Conservation (phyloP, 2,329 filamentous ascomycete genomes). For the Penicillium sp. region DNA sequence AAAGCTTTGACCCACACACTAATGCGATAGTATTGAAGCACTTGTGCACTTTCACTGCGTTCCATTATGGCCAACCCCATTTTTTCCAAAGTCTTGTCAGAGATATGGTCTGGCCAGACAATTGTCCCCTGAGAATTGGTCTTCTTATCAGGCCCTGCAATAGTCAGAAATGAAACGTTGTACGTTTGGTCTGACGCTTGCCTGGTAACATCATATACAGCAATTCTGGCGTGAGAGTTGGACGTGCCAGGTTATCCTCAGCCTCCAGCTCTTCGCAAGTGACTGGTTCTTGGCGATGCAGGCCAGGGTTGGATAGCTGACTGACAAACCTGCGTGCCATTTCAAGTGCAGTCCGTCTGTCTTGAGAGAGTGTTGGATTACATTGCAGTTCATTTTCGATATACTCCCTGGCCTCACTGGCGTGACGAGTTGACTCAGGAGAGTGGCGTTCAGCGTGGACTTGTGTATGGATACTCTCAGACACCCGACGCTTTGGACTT, state of each 20-base stretch:
- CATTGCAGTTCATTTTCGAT: constrained; percentile 29
- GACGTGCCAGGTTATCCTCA: constrained; percentile 14
- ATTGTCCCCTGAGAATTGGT: constrained; percentile 24
- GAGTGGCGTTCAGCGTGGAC: constrained; percentile 15
- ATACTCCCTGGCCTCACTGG: constrained; percentile 25
- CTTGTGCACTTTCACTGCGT: constrained; percentile 20
- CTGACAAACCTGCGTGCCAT: constrained; percentile 23
- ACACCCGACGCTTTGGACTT: constrained; percentile 16
- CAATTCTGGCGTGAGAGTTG: constrained; percentile 24
- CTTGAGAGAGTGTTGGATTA: constrained; percentile 25
- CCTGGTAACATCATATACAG: constrained; percentile 29
- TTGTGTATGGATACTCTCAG: constrained; percentile 12
- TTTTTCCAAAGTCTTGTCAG: constrained; percentile 22
- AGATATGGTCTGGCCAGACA: constrained; percentile 28
- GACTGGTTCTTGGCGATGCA: constrained; percentile 17
- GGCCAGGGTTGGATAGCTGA: constrained; percentile 24
- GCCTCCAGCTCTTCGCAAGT: constrained; percentile 12
- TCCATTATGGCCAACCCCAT: constrained; percentile 30
- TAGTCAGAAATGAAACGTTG: neutral
- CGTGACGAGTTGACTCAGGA: constrained; percentile 22
- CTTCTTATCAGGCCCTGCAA: constrained; percentile 17
- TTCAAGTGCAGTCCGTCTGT: constrained; percentile 22
- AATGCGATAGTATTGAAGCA: constrained; percentile 23
- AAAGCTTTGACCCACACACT: constrained; percentile 27
- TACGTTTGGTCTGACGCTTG: neutral